These are phyloP conservation scores for Teratosphaeria zuluensis DNA, from an alignment of 2,329 filamentous ascomycete genomes.

Conservation along the genomic window DNA sequence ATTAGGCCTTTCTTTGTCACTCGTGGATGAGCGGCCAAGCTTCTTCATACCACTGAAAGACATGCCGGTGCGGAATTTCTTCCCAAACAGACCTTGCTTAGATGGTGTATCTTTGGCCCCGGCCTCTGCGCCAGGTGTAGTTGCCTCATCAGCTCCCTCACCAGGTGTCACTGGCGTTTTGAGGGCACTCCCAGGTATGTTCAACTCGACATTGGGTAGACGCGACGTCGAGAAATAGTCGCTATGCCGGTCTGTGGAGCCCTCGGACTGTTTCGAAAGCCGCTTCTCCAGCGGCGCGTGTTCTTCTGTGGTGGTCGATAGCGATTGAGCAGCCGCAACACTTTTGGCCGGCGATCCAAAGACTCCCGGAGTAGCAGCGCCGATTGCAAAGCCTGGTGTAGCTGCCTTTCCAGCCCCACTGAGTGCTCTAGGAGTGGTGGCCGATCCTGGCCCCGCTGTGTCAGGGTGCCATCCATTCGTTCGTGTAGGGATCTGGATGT, in stretches of 20 bases:
- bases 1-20: constrained; percentile 59
- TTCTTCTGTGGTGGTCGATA: constrained; percentile 33
- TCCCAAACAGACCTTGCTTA: constrained; percentile 57
- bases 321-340: constrained; percentile 11
- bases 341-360: constrained; percentile 25
- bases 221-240: constrained; percentile 68
- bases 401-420: constrained; percentile 52
- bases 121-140: constrained; percentile 37
- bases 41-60: constrained; percentile 73
- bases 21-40: constrained; percentile 58
- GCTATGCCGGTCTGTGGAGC: constrained; percentile 51
- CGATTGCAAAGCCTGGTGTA: constrained; percentile 71
- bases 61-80: constrained; percentile 66
- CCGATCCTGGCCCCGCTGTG: constrained; percentile 34
- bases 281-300: constrained; percentile 42
- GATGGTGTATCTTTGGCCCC: constrained; percentile 43
- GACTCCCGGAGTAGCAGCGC: constrained; percentile 37
- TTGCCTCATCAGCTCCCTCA: constrained; percentile 26
- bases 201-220: constrained; percentile 36
- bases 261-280: constrained; percentile 46
- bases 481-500: constrained; percentile 46
- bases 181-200: constrained; percentile 15
- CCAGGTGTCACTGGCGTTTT: constrained; percentile 23
- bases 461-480: constrained; percentile 35
- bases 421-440: constrained; percentile 49